These are phyloP conservation scores for Melanomma pulvis-pyrius DNA, from an alignment of 495 filamentous ascomycete species.

Conservation along the genomic window DNA sequence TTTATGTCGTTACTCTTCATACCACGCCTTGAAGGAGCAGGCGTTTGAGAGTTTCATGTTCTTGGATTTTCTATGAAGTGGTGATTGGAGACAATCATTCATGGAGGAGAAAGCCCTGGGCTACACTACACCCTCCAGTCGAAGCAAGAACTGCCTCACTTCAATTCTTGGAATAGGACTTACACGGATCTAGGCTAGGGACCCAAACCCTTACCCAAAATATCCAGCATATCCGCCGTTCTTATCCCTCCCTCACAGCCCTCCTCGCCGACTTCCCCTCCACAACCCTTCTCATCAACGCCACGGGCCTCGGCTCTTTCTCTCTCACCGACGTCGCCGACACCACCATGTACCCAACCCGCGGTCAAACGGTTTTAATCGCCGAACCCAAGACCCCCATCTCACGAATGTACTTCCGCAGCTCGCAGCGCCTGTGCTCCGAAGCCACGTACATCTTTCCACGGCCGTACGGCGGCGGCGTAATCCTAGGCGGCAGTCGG, in stretches of 20 bases:
- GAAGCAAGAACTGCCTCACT: not conserved
- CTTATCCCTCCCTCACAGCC: constrained; percentile 14
- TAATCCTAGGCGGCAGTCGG: constrained; percentile 34
- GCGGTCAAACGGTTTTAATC: constrained; percentile 50
- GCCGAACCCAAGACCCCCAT: constrained; percentile 41
- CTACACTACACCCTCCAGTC: not conserved
- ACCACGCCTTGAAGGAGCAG: too few relatives aligned
- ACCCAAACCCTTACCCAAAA: constrained; percentile 12
- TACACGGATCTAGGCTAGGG: constrained; percentile 31
- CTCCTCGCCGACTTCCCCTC: constrained; percentile 24
- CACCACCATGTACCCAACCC: constrained; percentile 40
- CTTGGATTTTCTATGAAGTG: not conserved
- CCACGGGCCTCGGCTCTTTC: constrained; percentile 31
- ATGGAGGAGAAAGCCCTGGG: not conserved
- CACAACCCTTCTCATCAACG: constrained; percentile 31
- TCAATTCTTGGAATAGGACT: not conserved
- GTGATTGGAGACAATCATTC: too few relatives aligned
- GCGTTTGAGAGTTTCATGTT: not conserved
- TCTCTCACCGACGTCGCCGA: constrained; percentile 30
- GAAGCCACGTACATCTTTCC: constrained; percentile 42
- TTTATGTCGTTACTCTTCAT: not conserved
- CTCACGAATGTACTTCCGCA: constrained; percentile 42
- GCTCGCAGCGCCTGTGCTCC: constrained; percentile 38
- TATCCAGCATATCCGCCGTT: constrained; percentile 14
- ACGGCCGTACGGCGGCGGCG: constrained; percentile 32